Conservation (phyloP, 768 basidiomycete genomes). For the Crucibulum laeve region DNA sequence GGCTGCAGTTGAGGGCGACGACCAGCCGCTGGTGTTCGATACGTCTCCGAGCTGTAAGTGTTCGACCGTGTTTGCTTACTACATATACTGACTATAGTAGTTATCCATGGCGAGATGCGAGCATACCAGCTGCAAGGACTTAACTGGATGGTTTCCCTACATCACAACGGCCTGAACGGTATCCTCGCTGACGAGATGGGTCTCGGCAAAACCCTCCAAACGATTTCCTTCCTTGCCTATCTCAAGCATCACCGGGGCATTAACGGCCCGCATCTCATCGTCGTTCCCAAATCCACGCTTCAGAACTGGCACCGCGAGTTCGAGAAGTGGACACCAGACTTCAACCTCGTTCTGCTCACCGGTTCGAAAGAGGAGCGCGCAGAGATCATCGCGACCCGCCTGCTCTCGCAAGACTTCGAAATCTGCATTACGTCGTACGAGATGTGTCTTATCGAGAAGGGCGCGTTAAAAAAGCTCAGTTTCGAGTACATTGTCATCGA, state of each 20-base stretch:
- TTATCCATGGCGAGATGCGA: conserved; percentile 87
- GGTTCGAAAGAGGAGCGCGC: conserved; percentile 90
- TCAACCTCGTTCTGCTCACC: conserved; percentile 76
- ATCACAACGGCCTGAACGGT: conserved; percentile 95
- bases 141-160: conserved; percentile 95
- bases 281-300: conserved; percentile 97
- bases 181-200: conserved; percentile 99
- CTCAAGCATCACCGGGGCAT: conserved; percentile 79
- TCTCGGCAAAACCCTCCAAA: conserved; percentile 97
- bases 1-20: conserved; percentile 72
- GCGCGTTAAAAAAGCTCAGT: conserved; percentile 87
- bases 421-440: conserved; percentile 97
- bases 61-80: conserved; percentile 11
- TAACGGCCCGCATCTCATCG: conserved; percentile 85
- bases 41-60: conserved; percentile 82
- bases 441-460: conserved; percentile 93
- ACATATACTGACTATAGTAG: conserved; percentile 30
- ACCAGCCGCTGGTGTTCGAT: conserved; percentile 93
- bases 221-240: conserved; percentile 94
- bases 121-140: conserved; percentile 93
- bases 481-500: conserved; percentile 99
- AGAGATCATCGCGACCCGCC: conserved; percentile 69
- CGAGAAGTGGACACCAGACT: conserved; percentile 83
- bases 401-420: conserved; percentile 87
- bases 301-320: conserved; percentile 98